These are phyloP conservation scores for Setaria viridis DNA, from an alignment of 202 grass and related monocot genomes.

Conservation along the genomic window DNA sequence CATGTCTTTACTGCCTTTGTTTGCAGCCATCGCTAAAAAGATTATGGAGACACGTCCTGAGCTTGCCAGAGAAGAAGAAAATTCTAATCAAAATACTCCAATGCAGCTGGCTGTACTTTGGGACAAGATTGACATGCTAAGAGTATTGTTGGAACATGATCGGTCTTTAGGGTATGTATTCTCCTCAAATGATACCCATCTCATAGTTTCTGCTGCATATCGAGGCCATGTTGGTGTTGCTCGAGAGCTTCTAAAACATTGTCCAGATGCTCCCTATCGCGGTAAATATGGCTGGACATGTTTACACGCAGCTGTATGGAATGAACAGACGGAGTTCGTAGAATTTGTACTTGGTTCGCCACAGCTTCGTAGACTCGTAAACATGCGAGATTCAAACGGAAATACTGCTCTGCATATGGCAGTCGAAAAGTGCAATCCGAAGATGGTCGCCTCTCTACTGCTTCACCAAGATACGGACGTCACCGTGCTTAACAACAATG, in stretches of 20 bases:
- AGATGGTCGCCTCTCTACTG: constrained; percentile 44
- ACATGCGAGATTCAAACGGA: not conserved
- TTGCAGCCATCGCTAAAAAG: constrained; percentile 5
- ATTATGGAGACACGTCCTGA: not conserved
- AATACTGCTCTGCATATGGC: not conserved
- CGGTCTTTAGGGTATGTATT: constrained; percentile 23
- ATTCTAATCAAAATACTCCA: not conserved
- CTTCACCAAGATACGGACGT: constrained; percentile 10
- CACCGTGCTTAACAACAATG: not conserved
- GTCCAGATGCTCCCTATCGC: constrained; percentile 43
- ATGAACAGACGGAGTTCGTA: not conserved
- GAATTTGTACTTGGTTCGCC: not conserved
- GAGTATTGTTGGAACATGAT: constrained; percentile 16
- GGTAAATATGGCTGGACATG: not conserved
- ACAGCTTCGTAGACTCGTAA: not conserved
- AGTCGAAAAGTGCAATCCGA: not conserved
- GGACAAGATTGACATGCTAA: not conserved
- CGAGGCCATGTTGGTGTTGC: constrained; percentile 3
- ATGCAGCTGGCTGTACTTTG: not conserved
- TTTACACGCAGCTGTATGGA: constrained; percentile 15
- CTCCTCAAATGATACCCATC: not conserved
- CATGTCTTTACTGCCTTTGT: not conserved
- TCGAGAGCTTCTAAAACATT: constrained; percentile 20
- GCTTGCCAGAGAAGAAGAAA: not conserved
- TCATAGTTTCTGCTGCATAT: not conserved